phyloP scores from a whole-genome alignment of 2,329 filamentous ascomycete species.

The Zalaria obscura region DNA sequence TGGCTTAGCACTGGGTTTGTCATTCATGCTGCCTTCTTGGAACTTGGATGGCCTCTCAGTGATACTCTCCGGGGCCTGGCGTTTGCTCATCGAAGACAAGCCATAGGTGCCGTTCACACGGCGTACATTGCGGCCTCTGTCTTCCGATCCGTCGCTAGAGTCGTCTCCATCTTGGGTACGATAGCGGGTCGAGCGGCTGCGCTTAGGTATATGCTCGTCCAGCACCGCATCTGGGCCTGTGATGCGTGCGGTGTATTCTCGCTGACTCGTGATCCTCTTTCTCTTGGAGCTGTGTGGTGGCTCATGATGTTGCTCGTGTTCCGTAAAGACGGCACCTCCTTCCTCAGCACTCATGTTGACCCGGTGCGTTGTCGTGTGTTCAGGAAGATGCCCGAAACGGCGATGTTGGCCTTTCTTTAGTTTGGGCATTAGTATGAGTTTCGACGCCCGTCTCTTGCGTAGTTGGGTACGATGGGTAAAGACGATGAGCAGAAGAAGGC shows the following conservation, averaged over 20 bases:
- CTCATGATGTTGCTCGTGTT: not conserved
- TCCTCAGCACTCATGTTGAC: too few species aligned
- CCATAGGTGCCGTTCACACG: constrained; percentile 19
- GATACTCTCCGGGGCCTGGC: constrained; percentile 14
- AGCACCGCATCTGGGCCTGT: constrained; percentile 8
- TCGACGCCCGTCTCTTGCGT: too few species aligned
- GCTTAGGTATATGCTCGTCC: constrained; percentile 6
- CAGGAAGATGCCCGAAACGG: too few species aligned
- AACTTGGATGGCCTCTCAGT: constrained; percentile 46
- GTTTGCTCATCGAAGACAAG: constrained; percentile 19
- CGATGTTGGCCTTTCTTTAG: too few species aligned
- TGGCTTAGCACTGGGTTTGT: constrained; percentile 57
- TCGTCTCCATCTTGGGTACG: constrained; percentile 9
- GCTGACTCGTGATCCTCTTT: constrained; percentile 23
- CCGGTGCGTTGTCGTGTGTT: too few species aligned
- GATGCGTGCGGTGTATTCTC: not conserved
- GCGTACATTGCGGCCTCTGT: constrained; percentile 14
- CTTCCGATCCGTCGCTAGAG: constrained; percentile 11
- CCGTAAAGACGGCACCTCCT: not conserved
- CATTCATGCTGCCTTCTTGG: constrained; percentile 74
- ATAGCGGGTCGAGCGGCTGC: constrained; percentile 6
- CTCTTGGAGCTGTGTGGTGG: constrained; percentile 12
- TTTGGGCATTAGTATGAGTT: too few species aligned
- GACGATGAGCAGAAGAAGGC: too few species aligned
- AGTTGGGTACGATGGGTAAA: too few species aligned